Evolutionary conservation across 495 filamentous ascomycete species (phyloP).

Genomic region (Parachaetomium inaequale): DNA sequence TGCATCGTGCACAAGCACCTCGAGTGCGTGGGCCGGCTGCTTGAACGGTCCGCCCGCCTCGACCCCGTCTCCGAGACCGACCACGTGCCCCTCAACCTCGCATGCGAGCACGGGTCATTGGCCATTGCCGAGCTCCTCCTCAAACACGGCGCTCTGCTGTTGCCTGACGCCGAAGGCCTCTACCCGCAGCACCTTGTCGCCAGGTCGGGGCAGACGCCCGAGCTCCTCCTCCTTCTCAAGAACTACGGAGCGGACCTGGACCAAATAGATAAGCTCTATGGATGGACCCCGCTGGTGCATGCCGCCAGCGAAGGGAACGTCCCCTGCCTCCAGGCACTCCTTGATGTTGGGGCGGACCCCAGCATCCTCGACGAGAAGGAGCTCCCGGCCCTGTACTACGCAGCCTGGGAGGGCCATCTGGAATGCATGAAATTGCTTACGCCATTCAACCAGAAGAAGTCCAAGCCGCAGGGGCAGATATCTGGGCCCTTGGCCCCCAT

Average conservation of each 20-base stretch:
- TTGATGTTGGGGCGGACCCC: conserved; percentile 69
- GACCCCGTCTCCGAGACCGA: conserved; percentile 80
- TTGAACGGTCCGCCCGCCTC: conserved; percentile 68
- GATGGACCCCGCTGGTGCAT: conserved; percentile 95
- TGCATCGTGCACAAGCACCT: conserved; percentile 83
- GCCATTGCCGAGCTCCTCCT: conserved; percentile 80
- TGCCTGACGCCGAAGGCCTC: conserved; percentile 91
- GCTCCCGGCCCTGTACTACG: conserved; percentile 94
- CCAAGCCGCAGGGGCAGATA: conserved; percentile 28
- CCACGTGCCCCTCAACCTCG: conserved; percentile 90
- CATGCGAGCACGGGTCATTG: conserved; percentile 85
- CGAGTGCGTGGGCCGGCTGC: conserved; percentile 70
- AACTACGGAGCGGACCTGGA: conserved; percentile 87
- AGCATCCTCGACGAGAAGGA: conserved; percentile 86
- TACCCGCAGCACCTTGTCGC: conserved; percentile 98
- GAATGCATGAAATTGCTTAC: conserved; percentile 89
- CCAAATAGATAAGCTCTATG: conserved; percentile 90
- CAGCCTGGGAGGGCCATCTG: conserved; percentile 94
- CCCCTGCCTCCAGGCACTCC: conserved; percentile 71
- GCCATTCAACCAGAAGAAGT: conserved; percentile 43
- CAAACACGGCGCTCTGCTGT: conserved; percentile 67
- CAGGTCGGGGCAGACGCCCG: conserved; percentile 75
- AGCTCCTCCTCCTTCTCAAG: conserved; percentile 73
- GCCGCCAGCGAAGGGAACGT: conserved; percentile 96
- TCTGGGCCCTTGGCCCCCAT: conserved; percentile 35